These are phyloP conservation scores for Zymoseptoria crescenta DNA, from an alignment of 2,329 filamentous ascomycete genomes.

Conservation along the genomic window DNA sequence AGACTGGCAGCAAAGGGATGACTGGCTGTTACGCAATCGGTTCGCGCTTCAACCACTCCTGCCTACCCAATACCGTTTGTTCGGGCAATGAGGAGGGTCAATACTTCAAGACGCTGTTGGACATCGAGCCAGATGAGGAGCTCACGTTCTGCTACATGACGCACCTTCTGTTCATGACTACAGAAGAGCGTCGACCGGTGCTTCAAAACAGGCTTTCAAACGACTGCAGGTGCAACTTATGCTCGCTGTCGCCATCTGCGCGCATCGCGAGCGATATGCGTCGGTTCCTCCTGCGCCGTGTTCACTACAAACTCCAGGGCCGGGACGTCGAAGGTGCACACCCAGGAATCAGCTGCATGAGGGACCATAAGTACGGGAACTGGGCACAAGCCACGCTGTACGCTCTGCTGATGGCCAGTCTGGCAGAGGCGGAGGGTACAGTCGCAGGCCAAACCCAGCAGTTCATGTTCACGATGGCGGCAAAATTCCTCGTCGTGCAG, in stretches of 20 bases:
- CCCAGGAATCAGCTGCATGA: neutral
- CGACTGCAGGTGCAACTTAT: slow-evolving; percentile 1
- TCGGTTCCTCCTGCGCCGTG: slow-evolving; percentile 1
- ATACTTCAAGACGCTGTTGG: neutral
- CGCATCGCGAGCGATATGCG: slow-evolving; percentile 3
- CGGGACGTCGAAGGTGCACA: neutral
- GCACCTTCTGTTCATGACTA: neutral
- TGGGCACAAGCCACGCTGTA: neutral
- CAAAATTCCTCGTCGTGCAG: neutral
- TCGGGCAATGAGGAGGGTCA: neutral
- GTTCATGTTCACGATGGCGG: neutral
- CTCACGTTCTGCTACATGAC: neutral
- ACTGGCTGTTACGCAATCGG: neutral
- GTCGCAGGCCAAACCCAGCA: neutral
- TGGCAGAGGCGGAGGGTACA: neutral
- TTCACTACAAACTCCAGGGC: neutral
- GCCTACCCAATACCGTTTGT: neutral
- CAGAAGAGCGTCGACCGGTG: neutral
- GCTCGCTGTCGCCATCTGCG: neutral
- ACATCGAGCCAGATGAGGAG: neutral
- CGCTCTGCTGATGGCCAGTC: neutral
- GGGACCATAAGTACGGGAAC: too few species aligned
- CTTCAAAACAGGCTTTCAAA: neutral
- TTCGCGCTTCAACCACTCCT: neutral
- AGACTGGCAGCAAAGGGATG: neutral